phyloP scores from a whole-genome alignment of 2,329 filamentous ascomycete species.

The Alternaria sp. region DNA sequence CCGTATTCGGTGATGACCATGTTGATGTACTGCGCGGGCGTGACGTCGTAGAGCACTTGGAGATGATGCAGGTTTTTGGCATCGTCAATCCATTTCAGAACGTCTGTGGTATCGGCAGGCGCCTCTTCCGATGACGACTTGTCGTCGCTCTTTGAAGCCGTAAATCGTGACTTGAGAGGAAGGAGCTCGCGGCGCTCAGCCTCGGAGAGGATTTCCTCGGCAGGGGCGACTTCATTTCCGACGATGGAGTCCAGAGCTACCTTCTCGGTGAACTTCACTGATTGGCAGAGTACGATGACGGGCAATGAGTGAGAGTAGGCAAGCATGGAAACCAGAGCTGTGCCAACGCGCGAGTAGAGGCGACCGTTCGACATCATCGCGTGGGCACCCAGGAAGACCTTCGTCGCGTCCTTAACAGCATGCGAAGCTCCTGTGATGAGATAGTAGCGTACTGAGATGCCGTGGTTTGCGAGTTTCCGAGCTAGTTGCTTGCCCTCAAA shows the following conservation, averaged over 20 bases:
- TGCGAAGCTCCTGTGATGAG: slow-evolving; percentile 79
- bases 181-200: slow-evolving; percentile 40
- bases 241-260: slow-evolving; percentile 92
- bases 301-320: slow-evolving; percentile 77
- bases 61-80: slow-evolving; percentile 62
- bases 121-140: slow-evolving; percentile 26
- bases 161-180: slow-evolving; percentile 36
- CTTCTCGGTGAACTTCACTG: slow-evolving; percentile 90
- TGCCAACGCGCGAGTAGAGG: slow-evolving; percentile 86
- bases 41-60: slow-evolving; percentile 90
- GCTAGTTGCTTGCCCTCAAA: slow-evolving; percentile 76
- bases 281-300: slow-evolving; percentile 90
- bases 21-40: slow-evolving; percentile 82
- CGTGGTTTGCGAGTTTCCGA: slow-evolving; percentile 70
- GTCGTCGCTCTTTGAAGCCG: slow-evolving; percentile 31
- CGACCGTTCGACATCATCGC: slow-evolving; percentile 95
- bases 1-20: slow-evolving; percentile 93
- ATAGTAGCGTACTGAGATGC: slow-evolving; percentile 80
- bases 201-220: slow-evolving; percentile 66
- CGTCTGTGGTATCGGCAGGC: slow-evolving; percentile 34
- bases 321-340: slow-evolving; percentile 82
- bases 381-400: slow-evolving; percentile 82
- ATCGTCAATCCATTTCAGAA: slow-evolving; percentile 47
- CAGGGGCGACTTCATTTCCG: slow-evolving; percentile 86
- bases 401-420: slow-evolving; percentile 72